Conservation (phyloP, 352 stramenopile species). For the Pythium coloratum region DNA sequence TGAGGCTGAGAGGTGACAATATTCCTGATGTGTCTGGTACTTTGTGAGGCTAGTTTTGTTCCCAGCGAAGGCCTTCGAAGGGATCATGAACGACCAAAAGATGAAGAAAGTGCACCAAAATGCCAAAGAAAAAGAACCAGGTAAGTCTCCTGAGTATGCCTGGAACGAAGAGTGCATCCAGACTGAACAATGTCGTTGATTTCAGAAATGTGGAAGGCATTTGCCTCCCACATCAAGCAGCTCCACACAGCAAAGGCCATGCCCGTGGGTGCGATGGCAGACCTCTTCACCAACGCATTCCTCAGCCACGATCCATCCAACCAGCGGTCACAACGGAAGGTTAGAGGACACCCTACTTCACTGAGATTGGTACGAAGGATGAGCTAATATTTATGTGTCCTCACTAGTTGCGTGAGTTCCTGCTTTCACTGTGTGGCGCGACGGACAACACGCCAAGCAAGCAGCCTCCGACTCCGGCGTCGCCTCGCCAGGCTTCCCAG, state of each 20-base stretch:
- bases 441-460: constrained; percentile 24
- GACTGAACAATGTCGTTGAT: neutral
- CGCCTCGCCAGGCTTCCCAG: constrained; percentile 2
- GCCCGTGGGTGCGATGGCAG: constrained; percentile 31
- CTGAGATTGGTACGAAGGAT: too few species aligned
- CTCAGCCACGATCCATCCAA: constrained; percentile 56
- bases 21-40: too few species aligned
- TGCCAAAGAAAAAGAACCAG: constrained; percentile 67
- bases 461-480: neutral
- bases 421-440: constrained; percentile 45
- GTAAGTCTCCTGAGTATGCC: constrained; percentile 21
- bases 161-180: neutral
- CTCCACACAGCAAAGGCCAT: constrained; percentile 50
- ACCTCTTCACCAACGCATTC: constrained; percentile 55
- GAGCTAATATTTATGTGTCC: neutral
- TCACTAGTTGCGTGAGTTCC: constrained; percentile 61
- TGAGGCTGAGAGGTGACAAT: too few species aligned
- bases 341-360: constrained; percentile 13
- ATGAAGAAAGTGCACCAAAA: constrained; percentile 76
- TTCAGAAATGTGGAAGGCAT: constrained; percentile 69
- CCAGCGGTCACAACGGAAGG: constrained; percentile 70
- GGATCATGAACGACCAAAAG: constrained; percentile 80
- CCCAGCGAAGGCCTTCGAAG: constrained; percentile 69
- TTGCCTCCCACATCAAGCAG: constrained; percentile 60
- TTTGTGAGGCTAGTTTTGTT: constrained; percentile 51